Evolutionary conservation across 1,139 yeast species (phyloP).

Genomic region (Entelexis paramagnoliae): DNA sequence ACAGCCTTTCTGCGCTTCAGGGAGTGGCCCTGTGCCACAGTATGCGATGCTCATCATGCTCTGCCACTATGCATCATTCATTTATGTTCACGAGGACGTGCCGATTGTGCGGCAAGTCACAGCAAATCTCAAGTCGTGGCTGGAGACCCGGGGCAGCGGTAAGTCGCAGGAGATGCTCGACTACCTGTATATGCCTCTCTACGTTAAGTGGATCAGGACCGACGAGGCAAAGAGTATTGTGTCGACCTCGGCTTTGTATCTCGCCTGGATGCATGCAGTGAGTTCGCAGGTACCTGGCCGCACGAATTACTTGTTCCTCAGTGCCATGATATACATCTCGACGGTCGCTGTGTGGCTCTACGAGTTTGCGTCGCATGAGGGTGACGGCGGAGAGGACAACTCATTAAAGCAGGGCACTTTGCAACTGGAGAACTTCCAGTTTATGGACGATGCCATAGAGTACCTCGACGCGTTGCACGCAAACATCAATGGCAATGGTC

Average conservation of each 20-base stretch:
- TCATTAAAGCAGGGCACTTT: constrained; percentile 8
- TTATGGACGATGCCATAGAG: constrained; percentile 24
- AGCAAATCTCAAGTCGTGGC: constrained; percentile 22
- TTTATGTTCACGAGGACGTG: constrained; percentile 29
- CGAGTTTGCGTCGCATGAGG: constrained; percentile 22
- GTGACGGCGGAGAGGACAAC: background rate
- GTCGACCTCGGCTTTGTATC: constrained; percentile 25
- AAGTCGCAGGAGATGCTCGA: constrained; percentile 18
- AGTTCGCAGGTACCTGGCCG: constrained; percentile 24
- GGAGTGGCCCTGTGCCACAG: constrained; percentile 22
- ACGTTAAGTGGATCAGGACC: constrained; percentile 26
- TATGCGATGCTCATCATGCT: constrained; percentile 26
- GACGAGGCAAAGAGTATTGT: constrained; percentile 27
- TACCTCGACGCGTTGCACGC: constrained; percentile 22
- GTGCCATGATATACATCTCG: constrained; percentile 27
- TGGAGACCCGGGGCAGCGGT: constrained; percentile 11
- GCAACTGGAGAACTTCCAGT: constrained; percentile 18
- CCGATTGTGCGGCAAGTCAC: constrained; percentile 24
- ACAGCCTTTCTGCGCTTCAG: constrained; percentile 12
- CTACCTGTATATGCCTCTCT: constrained; percentile 25
- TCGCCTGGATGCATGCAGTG: constrained; percentile 25
- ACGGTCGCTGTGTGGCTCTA: constrained; percentile 28
- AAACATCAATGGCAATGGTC: constrained; percentile 3
- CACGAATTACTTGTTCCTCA: constrained; percentile 24
- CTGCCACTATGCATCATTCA: constrained; percentile 27